A percentile compares a stretch with the other conserved stretches of the same genome.
phyloP scores from a whole-genome alignment of 148 eudicot species.

The Rheum nobile region DNA sequence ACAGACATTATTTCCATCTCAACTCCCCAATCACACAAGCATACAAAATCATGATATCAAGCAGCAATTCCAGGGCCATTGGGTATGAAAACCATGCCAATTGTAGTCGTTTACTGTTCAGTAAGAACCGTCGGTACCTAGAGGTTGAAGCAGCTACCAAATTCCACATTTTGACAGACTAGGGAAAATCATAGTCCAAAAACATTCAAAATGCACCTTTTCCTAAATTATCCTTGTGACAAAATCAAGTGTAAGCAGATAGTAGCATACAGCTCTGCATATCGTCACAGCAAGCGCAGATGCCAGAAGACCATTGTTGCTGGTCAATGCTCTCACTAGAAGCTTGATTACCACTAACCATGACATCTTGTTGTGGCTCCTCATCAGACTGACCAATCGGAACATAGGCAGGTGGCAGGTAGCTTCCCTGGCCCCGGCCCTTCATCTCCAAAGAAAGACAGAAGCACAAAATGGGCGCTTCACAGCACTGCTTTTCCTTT shows the following conservation, averaged over 20 bases:
- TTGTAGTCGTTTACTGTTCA: neutral
- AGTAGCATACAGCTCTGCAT: slow-evolving; percentile 86
- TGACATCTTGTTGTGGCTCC: slow-evolving; percentile 30
- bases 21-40: neutral
- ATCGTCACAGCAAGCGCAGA: slow-evolving; percentile 96
- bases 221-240: slow-evolving; percentile 32
- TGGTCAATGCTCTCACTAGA: slow-evolving; percentile 15
- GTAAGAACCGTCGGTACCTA: neutral
- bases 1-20: neutral
- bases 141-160: neutral
- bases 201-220: slow-evolving; percentile 44
- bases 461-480: neutral
- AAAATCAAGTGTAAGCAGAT: slow-evolving; percentile 58
- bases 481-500: neutral
- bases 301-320: slow-evolving; percentile 85
- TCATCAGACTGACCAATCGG: slow-evolving; percentile 57
- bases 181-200: neutral
- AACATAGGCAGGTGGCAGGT: slow-evolving; percentile 71
- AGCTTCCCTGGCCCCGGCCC: slow-evolving; percentile 26
- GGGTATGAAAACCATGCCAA: neutral
- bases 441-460: slow-evolving; percentile 25
- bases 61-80: neutral
- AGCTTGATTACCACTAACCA: slow-evolving; percentile 14
- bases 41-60: neutral
- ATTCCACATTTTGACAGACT: neutral